Base-by-base conservation (phyloP, 2,329 filamentous ascomycete genomes). In the Venturia nashicola region DNA sequence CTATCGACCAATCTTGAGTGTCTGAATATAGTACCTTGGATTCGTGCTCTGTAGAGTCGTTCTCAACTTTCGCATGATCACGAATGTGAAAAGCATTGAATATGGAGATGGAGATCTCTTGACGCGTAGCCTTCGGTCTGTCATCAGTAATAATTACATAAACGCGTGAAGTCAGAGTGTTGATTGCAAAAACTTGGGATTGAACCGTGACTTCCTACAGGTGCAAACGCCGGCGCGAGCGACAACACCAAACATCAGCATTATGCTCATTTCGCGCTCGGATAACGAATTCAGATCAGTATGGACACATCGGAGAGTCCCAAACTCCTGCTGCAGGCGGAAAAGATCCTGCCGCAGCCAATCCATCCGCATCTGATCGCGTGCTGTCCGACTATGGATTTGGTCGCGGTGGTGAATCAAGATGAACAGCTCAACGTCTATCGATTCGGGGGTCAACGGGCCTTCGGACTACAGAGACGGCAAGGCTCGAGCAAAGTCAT, bases 321-420 rank as follows among this genome's bases (percentile, higher is more conserved):
- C 3, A 59, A 40, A 20, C 67, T 76, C 60, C 69, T 75, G 42
- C 72, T 73, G 66, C 73, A 77, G 65, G 71, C 75, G 8, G 75
- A 77, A 57, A 77, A 76, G 61, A 72, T 74, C n/a, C 67, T 77
- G 40, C 70, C 75, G 27, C 73, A 76, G 67, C 77, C 57, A 20
- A 59, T 57, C 18, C 59, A 62, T 40, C 82, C 57, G 74, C 82
- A 67, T 34, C 36, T 64, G 5, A 79, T 93, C 42, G 82, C 86
- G 34, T 90, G 89, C 74, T 96, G 91, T 74, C 90, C 92, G 18
- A 88, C 86, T 9, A 89, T 96, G 78, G 90, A 97, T 75, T 80
- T 97, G 57, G 81, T 88, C n/a, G 86, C 87, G 5, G 80, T 91
- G 14, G 88, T 89, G 14, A 83, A 82, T n/a, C 80, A 82, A 18